Evolutionary conservation across 768 basidiomycete species (phyloP).

Genomic region (Kwoniella europaea): DNA sequence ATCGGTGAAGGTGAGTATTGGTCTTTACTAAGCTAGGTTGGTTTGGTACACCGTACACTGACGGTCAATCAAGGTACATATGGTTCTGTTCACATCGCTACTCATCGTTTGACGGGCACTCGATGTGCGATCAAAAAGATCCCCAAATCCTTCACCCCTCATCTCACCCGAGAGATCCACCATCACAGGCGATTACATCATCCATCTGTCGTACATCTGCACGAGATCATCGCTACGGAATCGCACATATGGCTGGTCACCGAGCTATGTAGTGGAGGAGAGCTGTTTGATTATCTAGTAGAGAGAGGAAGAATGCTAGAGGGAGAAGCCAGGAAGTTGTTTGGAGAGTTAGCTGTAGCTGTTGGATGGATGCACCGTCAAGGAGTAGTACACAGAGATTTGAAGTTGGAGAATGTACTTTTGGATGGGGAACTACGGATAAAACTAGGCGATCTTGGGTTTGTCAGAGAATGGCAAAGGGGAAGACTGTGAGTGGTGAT

Average conservation of each 20-base stretch:
- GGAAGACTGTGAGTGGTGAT: constrained; percentile 46
- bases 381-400: constrained; percentile 93
- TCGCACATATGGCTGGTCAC: constrained; percentile 94
- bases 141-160: constrained; percentile 83
- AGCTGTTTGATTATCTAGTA: constrained; percentile 96
- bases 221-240: constrained; percentile 97
- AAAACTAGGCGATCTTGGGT: constrained; percentile 93
- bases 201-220: constrained; percentile 91
- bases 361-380: constrained; percentile 90
- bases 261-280: constrained; percentile 94
- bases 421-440: constrained; percentile 87
- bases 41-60: not conserved
- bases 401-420: constrained; percentile 94
- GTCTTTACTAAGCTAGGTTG: not conserved
- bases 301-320: constrained; percentile 88
- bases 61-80: constrained; percentile 72
- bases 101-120: constrained; percentile 86
- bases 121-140: constrained; percentile 98
- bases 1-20: constrained; percentile 85
- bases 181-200: constrained; percentile 97
- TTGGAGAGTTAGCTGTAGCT: constrained; percentile 93
- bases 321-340: constrained; percentile 81
- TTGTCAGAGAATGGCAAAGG: constrained; percentile 75
- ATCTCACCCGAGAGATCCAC: constrained; percentile 95
- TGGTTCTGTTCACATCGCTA: constrained; percentile 92